Percentiles rank a stretch among this genome's conserved stretches.
These are phyloP conservation scores for Taphrina confusa DNA, from an alignment of 1,139 yeast species.

Conservation along the genomic window DNA sequence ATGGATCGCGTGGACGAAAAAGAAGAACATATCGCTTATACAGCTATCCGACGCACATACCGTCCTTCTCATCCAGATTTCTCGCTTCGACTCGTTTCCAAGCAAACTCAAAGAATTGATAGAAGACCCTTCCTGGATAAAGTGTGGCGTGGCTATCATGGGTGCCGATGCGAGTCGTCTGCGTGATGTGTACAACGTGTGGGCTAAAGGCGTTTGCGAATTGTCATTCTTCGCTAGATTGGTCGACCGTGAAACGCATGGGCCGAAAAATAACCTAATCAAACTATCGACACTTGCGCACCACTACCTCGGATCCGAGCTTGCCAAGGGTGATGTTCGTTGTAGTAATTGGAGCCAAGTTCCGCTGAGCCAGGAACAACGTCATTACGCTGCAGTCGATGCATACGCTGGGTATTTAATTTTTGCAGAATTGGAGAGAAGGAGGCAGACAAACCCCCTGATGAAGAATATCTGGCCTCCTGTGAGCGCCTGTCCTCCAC, in stretches of 20 bases:
- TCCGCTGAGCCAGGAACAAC: constrained; percentile 20
- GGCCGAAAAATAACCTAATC: constrained; percentile 17
- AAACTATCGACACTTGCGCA: constrained; percentile 8
- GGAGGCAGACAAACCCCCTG: constrained; percentile 12
- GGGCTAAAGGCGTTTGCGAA: constrained; percentile 28
- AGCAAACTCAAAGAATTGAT: constrained; percentile 7
- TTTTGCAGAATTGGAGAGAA: constrained; percentile 20
- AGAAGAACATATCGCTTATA: constrained; percentile 27
- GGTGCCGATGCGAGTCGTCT: constrained; percentile 27
- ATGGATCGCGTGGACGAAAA: constrained; percentile 5
- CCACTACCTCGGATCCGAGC: constrained; percentile 19
- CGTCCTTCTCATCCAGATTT: constrained; percentile 25
- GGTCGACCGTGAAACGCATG: constrained; percentile 21
- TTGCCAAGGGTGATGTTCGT: constrained; percentile 23
- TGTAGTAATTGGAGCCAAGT: constrained; percentile 16
- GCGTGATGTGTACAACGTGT: constrained; percentile 28
- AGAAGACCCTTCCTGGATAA: constrained; percentile 16
- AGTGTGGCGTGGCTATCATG: constrained; percentile 30
- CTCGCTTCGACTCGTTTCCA: constrained; percentile 20
- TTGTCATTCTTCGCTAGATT: constrained; percentile 26
- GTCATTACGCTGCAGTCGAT: constrained; percentile 28
- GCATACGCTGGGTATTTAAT: constrained; percentile 31
- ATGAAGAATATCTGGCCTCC: constrained; percentile 24
- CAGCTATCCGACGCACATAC: constrained; percentile 22
- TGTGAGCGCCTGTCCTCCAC: constrained; percentile 19